phyloP scores from a whole-genome alignment of 768 basidiomycete genomes.

The Agaricus blazei region DNA sequence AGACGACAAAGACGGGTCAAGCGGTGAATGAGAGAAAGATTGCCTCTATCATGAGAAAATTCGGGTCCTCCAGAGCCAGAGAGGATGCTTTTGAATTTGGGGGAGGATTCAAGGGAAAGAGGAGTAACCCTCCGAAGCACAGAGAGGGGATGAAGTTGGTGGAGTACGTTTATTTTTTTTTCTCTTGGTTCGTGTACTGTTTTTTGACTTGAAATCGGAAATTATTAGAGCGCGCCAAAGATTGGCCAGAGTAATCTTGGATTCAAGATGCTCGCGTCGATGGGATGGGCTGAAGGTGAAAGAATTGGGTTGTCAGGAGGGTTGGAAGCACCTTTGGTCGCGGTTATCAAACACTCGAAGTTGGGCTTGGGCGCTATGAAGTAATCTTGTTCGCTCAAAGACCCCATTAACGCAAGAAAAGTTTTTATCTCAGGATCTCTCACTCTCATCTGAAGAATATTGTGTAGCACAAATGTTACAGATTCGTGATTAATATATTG shows the following conservation, averaged over 20 bases:
- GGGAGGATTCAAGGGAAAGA: constrained; percentile 20
- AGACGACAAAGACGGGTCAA: constrained; percentile 57
- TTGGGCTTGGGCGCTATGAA: constrained; percentile 71
- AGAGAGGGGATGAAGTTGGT: constrained; percentile 84
- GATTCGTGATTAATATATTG: no score
- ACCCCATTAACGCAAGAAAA: no score
- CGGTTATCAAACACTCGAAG: constrained; percentile 84
- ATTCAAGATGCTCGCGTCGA: constrained; percentile 78
- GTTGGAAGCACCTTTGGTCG: constrained; percentile 71
- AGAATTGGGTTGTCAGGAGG: constrained; percentile 67
- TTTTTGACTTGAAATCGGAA: neutral
- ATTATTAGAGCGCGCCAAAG: constrained; percentile 66
- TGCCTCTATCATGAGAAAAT: constrained; percentile 33
- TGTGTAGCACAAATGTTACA: no score
- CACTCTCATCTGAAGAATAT: no score
- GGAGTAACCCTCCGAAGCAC: constrained; percentile 39
- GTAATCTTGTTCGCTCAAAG: constrained; percentile 8
- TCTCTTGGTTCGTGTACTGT: neutral
- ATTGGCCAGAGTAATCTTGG: constrained; percentile 79
- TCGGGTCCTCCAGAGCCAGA: constrained; percentile 26
- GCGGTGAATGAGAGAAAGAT: constrained; percentile 59
- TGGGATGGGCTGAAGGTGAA: constrained; percentile 90
- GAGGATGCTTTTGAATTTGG: constrained; percentile 29
- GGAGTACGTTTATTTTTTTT: constrained; percentile 39
- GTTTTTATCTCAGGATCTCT: no score